phyloP scores from a whole-genome alignment of 108 stramenopile genomes.

The Cyclotella sp. region DNA sequence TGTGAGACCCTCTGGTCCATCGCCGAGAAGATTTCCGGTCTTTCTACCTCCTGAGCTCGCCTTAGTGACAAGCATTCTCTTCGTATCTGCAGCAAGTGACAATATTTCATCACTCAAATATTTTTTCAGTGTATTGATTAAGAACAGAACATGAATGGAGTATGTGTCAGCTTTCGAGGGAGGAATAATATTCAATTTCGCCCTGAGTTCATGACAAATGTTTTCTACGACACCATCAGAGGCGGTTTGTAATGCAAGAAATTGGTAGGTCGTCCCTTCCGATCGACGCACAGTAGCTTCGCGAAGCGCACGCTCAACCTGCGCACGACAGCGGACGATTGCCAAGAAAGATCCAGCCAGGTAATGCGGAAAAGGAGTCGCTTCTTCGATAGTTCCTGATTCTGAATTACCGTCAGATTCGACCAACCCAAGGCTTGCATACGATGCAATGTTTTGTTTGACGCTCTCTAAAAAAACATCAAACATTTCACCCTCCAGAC shows the following conservation, averaged over 20 bases:
- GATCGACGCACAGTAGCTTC: constrained; percentile 67
- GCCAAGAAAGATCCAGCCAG: constrained; percentile 81
- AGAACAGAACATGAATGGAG: constrained; percentile 82
- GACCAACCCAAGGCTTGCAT: constrained; percentile 73
- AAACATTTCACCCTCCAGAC: constrained; percentile 84
- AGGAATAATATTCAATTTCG: constrained; percentile 64
- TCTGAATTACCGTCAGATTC: constrained; percentile 22
- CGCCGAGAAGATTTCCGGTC: constrained; percentile 51
- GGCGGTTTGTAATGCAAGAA: constrained; percentile 81
- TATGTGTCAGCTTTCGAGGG: constrained; percentile 76
- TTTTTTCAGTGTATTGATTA: constrained; percentile 75
- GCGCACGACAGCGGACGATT: constrained; percentile 86
- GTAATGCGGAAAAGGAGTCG: constrained; percentile 73
- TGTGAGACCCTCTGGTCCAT: constrained; percentile 87
- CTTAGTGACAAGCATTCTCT: constrained; percentile 68
- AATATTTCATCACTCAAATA: constrained; percentile 67
- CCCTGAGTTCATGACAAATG: constrained; percentile 76
- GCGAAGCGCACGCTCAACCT: constrained; percentile 87
- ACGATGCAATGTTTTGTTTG: constrained; percentile 61
- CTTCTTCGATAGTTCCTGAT: constrained; percentile 36
- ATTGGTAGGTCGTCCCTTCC: constrained; percentile 74
- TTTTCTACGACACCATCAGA: constrained; percentile 85
- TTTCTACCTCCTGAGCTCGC: constrained; percentile 64
- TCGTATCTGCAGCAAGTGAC: constrained; percentile 61
- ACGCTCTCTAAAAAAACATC: constrained; percentile 86